These are phyloP conservation scores for Trichodelitschia bisporula DNA, from an alignment of 495 filamentous ascomycete genomes.

Conservation along the genomic window DNA sequence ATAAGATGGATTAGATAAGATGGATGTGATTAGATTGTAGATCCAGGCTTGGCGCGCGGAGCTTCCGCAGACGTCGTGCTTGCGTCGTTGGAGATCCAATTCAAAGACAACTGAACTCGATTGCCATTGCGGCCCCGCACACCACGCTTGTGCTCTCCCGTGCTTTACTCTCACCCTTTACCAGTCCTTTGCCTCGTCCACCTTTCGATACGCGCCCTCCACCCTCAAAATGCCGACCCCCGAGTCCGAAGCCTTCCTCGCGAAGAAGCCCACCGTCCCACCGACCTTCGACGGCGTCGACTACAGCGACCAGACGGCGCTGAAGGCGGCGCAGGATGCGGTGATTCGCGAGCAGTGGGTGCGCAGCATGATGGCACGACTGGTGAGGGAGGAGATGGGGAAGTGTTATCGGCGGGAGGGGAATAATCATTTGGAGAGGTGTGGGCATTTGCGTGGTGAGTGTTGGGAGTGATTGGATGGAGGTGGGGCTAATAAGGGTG, in stretches of 20 bases:
- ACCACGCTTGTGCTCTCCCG: no score
- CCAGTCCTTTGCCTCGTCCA: no score
- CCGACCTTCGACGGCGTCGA: constrained; percentile 94
- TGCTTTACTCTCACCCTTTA: no score
- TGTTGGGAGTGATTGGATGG: no score
- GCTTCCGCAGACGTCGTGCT: no score
- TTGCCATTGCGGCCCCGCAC: no score
- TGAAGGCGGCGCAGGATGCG: constrained; percentile 86
- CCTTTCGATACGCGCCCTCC: no score
- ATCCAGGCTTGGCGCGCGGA: no score
- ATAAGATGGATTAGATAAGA: no score
- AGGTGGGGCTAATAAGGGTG: background rate
- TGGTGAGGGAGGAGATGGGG: constrained; percentile 80
- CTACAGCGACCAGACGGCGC: constrained; percentile 68
- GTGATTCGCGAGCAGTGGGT: constrained; percentile 97
- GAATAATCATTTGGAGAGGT: constrained; percentile 95
- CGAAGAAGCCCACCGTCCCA: constrained; percentile 80
- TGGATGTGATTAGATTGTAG: no score
- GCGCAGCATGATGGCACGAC: constrained; percentile 80
- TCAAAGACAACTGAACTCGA: no score
- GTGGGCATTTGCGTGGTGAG: constrained; percentile 72
- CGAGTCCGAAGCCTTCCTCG: constrained; percentile 81
- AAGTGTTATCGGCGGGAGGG: constrained; percentile 92
- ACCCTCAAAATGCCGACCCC: constrained; percentile 70
- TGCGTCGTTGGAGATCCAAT: no score